Conservation (phyloP, 768 basidiomycete genomes). For the Imleria badia region DNA sequence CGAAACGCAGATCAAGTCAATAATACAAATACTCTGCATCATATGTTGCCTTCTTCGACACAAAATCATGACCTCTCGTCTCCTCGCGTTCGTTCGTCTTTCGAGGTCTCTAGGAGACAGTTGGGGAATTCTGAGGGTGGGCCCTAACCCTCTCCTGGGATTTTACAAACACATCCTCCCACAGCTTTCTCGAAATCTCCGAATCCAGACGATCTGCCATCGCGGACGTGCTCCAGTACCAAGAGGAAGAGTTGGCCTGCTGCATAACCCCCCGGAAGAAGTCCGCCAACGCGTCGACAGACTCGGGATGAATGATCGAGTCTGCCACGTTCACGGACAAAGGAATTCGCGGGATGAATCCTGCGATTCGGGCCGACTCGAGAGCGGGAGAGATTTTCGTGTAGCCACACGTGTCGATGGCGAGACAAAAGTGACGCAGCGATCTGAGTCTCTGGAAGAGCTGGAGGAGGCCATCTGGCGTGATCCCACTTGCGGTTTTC, state of each 20-base stretch:
- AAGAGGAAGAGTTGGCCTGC: background rate
- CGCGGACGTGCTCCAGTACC: conserved; percentile 9
- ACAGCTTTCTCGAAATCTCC: conserved; percentile 12
- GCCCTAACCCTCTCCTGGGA: background rate
- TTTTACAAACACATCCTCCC: conserved; percentile 23
- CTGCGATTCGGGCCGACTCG: background rate
- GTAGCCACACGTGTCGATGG: conserved; percentile 13
- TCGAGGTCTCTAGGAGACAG: too few relatives aligned
- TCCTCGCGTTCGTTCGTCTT: too few relatives aligned
- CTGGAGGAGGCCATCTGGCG: conserved; percentile 15
- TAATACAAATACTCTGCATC: too few relatives aligned
- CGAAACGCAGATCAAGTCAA: too few relatives aligned
- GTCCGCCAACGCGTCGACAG: conserved; percentile 14
- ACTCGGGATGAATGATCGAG: conserved; percentile 15
- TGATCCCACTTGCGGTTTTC: conserved; percentile 14
- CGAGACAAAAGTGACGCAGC: conserved; percentile 7
- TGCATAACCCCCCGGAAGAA: conserved; percentile 19
- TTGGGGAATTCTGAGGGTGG: too few relatives aligned
- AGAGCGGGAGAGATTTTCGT: background rate
- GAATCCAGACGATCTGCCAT: conserved; percentile 15
- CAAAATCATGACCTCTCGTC: too few relatives aligned
- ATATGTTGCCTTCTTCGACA: too few relatives aligned
- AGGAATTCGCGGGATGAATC: background rate
- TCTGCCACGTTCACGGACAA: conserved; percentile 18
- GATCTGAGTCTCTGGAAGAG: conserved; percentile 10